Percentiles rank a stretch among this genome's conserved stretches.
These are phyloP conservation scores for Cenchrus americanus DNA, from an alignment of 176 grass and related monocot genomes.

Conservation along the genomic window DNA sequence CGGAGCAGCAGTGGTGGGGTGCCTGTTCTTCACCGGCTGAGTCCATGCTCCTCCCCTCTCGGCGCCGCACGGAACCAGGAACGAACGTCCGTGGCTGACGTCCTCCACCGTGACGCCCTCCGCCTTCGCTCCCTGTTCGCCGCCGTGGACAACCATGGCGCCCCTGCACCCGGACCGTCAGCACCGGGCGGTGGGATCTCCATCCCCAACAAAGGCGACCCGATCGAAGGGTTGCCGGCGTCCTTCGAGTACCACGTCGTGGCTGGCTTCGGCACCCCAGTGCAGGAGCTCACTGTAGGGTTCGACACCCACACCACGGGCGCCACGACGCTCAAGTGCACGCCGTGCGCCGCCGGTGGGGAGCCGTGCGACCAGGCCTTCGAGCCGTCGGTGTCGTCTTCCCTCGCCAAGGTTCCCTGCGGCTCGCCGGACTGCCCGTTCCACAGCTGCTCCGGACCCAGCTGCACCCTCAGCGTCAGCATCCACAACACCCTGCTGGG, in stretches of 20 bases:
- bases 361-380: not conserved
- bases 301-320: constrained; percentile 2
- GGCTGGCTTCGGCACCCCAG: constrained; percentile 10
- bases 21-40: constrained; percentile 16
- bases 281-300: not conserved
- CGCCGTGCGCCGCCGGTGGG: not conserved
- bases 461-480: not conserved
- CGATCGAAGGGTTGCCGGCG: not conserved
- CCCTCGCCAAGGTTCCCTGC: not conserved
- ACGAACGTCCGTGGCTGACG: not conserved
- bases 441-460: not conserved
- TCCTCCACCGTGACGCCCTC: constrained; percentile 25
- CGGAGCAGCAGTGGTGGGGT: not conserved
- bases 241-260: constrained; percentile 28
- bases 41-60: constrained; percentile 30
- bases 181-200: not conserved
- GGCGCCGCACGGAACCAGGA: not conserved
- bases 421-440: constrained; percentile 34
- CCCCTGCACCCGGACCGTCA: not conserved
- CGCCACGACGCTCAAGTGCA: constrained; percentile 16
- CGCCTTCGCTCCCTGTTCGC: not conserved
- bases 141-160: not conserved
- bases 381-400: not conserved
- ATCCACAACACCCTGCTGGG: not conserved
- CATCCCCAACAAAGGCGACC: constrained; percentile 2